These are phyloP conservation scores for Alternaria incomplexa DNA, from an alignment of 2,329 filamentous ascomycete species.

Conservation along the genomic window DNA sequence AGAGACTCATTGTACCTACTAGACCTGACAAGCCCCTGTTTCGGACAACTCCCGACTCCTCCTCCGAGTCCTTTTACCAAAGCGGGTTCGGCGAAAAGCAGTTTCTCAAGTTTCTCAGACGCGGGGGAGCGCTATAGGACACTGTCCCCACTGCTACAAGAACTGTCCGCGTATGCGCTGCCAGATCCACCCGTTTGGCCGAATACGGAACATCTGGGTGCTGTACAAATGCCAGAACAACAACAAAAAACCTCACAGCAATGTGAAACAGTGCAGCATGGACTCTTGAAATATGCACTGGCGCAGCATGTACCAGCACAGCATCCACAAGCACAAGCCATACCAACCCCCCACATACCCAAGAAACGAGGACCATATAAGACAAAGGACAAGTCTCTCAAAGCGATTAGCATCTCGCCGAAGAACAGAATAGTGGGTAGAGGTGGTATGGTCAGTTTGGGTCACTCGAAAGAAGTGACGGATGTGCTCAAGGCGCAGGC, in stretches of 20 bases:
- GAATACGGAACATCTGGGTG: neutral
- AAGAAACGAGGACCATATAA: slow-evolving; percentile 1
- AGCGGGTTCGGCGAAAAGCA: neutral
- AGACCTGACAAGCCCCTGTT: too few species aligned
- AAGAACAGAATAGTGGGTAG: neutral
- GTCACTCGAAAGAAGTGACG: neutral
- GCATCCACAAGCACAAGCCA: neutral
- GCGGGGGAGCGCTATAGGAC: neutral
- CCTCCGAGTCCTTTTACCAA: neutral
- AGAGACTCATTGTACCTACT: neutral
- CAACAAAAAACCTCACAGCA: too few species aligned
- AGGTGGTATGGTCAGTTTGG: neutral
- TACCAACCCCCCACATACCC: neutral
- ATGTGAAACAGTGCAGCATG: too few species aligned
- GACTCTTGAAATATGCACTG: too few species aligned
- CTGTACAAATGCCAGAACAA: neutral
- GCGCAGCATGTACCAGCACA: too few species aligned
- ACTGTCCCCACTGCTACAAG: neutral
- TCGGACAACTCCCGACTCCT: neutral
- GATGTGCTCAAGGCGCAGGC: neutral
- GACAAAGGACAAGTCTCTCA: neutral
- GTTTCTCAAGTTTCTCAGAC: neutral
- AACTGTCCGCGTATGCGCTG: neutral
- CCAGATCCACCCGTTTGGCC: neutral
- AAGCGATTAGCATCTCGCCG: neutral